phyloP scores from a whole-genome alignment of 2,329 filamentous ascomycete species.

The Penicillium sp. region DNA sequence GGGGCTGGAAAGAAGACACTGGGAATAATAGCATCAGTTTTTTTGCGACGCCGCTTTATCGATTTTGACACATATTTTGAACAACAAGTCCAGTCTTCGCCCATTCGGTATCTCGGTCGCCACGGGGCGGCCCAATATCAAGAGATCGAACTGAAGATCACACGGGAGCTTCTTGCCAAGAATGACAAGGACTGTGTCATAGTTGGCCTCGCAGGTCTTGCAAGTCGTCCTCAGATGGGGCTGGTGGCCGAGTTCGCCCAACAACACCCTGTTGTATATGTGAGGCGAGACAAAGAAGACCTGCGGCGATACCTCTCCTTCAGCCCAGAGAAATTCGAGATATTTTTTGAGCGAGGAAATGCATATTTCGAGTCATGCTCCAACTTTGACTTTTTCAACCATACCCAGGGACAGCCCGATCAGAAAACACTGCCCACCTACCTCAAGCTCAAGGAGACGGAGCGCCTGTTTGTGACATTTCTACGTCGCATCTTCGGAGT shows the following conservation, averaged over 20 bases:
- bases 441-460: constrained; percentile 27
- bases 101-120: constrained; percentile 59
- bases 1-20: constrained; percentile 74
- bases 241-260: constrained; percentile 64
- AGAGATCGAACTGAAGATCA: constrained; percentile 61
- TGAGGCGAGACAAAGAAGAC: constrained; percentile 58
- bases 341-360: constrained; percentile 20
- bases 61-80: constrained; percentile 67
- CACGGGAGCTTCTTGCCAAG: constrained; percentile 59
- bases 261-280: constrained; percentile 68
- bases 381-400: constrained; percentile 29
- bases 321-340: constrained; percentile 23
- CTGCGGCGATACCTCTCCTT: constrained; percentile 26
- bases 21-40: constrained; percentile 71
- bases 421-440: constrained; percentile 4
- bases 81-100: constrained; percentile 56
- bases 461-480: constrained; percentile 23
- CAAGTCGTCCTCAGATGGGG: constrained; percentile 62
- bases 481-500: constrained; percentile 21
- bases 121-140: constrained; percentile 66
- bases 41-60: constrained; percentile 67
- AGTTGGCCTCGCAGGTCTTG: constrained; percentile 67
- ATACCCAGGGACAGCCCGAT: constrained; percentile 10
- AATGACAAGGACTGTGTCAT: constrained; percentile 59
- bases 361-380: constrained; percentile 40